phyloP scores from a whole-genome alignment of 805 yeast species.

The Metschnikowia borealis region DNA sequence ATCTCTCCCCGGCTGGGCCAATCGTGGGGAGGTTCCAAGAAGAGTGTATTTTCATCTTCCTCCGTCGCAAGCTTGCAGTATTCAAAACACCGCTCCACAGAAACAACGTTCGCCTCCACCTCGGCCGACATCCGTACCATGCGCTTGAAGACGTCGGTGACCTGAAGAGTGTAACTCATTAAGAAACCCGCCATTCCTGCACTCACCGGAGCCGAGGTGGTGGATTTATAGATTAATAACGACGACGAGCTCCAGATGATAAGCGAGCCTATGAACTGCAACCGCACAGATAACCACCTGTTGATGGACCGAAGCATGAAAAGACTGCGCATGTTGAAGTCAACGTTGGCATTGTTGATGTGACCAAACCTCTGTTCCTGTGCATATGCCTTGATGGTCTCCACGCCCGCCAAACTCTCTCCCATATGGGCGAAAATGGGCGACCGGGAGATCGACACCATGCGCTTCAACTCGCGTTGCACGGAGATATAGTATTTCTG shows the following conservation, averaged over 20 bases:
- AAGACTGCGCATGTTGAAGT: conserved; percentile 44
- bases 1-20: conserved; percentile 16
- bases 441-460: conserved; percentile 66
- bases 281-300: conserved; percentile 63
- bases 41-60: conserved; percentile 17
- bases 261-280: conserved; percentile 57
- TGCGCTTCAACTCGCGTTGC: conserved; percentile 59
- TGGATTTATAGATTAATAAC: conserved; percentile 39
- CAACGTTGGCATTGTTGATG: conserved; percentile 49
- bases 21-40: conserved; percentile 4
- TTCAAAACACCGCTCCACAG: conserved; percentile 65
- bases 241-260: conserved; percentile 50
- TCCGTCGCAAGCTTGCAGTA: conserved; percentile 48
- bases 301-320: conserved; percentile 52
- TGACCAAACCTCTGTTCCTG: conserved; percentile 60
- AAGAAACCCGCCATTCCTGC: conserved; percentile 63
- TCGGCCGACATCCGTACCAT: conserved; percentile 61
- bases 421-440: conserved; percentile 56
- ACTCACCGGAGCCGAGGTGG: conserved; percentile 37
- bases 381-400: conserved; percentile 74
- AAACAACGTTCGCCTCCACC: conserved; percentile 59
- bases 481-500: conserved; percentile 81
- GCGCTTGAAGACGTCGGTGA: conserved; percentile 50
- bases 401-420: conserved; percentile 74
- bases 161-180: conserved; percentile 59